Evolutionary conservation across 306 rosid species (phyloP).

Genomic region (Lathyrus sativus): DNA sequence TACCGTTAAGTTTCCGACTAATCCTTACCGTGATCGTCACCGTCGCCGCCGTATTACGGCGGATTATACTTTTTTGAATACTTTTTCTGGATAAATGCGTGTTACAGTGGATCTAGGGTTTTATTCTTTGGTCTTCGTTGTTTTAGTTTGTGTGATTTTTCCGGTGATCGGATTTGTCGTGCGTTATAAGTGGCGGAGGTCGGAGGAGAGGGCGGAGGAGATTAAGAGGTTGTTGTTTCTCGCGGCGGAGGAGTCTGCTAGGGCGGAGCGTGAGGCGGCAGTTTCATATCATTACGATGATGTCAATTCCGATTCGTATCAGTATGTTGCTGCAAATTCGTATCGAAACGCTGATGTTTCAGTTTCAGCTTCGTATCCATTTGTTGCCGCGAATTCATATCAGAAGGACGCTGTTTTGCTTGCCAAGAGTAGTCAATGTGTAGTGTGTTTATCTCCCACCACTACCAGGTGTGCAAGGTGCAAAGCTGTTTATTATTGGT

Average conservation of each 20-base stretch:
- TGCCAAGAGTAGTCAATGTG: constrained; percentile 51
- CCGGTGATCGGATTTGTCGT: constrained; percentile 52
- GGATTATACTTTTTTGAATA: constrained; percentile 36
- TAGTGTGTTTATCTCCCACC: constrained; percentile 73
- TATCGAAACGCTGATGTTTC: neutral
- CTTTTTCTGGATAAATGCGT: constrained; percentile 69
- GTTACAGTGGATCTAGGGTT: constrained; percentile 77
- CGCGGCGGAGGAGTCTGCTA: constrained; percentile 70
- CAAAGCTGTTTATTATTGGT: constrained; percentile 87
- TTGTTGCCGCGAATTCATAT: constrained; percentile 8
- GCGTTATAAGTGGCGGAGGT: constrained; percentile 54
- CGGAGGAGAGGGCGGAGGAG: constrained; percentile 70
- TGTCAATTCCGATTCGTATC: constrained; percentile 19
- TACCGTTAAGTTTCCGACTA: constrained; percentile 1
- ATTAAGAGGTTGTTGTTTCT: constrained; percentile 62
- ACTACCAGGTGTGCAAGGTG: constrained; percentile 73
- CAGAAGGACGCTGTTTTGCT: constrained; percentile 30
- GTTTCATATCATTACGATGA: constrained; percentile 36
- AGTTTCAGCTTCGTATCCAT: neutral
- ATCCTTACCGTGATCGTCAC: constrained; percentile 39
- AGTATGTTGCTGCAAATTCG: constrained; percentile 2
- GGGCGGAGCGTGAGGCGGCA: constrained; percentile 73
- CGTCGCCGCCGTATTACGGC: constrained; percentile 42
- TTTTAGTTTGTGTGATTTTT: constrained; percentile 39
- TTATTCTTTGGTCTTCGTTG: constrained; percentile 48